Percentiles rank a stretch among this genome's conserved stretches.
Evolutionary conservation across 2,329 filamentous ascomycete genomes (phyloP).

Genomic region (Hypoxylon sp.): DNA sequence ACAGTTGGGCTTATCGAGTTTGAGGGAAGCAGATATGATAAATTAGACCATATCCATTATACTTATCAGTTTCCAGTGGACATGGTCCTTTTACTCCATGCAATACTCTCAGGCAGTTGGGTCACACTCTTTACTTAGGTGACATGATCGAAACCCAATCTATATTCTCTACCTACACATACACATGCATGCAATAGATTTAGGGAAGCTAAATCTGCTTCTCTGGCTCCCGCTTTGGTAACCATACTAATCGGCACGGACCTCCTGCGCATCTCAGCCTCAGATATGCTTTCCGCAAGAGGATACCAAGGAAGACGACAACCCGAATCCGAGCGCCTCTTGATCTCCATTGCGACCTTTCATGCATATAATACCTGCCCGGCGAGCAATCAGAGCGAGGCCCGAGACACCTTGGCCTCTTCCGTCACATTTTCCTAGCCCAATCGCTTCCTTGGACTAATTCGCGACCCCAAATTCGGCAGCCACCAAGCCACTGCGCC

Average conservation of each 20-base stretch:
- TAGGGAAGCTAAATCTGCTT: neutral
- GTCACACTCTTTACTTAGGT: neutral
- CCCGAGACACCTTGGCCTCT: conserved; percentile 8
- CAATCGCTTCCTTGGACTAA: conserved; percentile 1
- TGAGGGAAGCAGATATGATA: too few relatives aligned
- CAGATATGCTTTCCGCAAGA: conserved; percentile 17
- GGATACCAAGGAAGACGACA: conserved; percentile 2
- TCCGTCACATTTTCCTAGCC: conserved; percentile 14
- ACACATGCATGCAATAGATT: conserved; percentile 16
- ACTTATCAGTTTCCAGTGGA: too few relatives aligned
- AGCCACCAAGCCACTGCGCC: neutral
- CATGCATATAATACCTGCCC: conserved; percentile 28
- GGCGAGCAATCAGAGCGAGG: conserved; percentile 8
- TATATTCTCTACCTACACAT: neutral
- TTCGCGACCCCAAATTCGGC: conserved; percentile 1
- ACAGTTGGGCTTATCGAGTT: neutral
- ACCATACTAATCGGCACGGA: conserved; percentile 21
- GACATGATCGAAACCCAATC: neutral
- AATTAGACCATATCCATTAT: too few relatives aligned
- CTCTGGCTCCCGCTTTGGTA: conserved; percentile 19
- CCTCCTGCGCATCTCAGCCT: conserved; percentile 14
- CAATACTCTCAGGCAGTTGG: neutral
- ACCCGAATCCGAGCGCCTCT: conserved; percentile 22
- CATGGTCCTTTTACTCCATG: too few relatives aligned
- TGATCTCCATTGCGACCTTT: conserved; percentile 30